A percentile compares a stretch with the other conserved stretches of the same genome.
Conservation (phyloP, 2,329 filamentous ascomycete species). For the Penicillium sp. region DNA sequence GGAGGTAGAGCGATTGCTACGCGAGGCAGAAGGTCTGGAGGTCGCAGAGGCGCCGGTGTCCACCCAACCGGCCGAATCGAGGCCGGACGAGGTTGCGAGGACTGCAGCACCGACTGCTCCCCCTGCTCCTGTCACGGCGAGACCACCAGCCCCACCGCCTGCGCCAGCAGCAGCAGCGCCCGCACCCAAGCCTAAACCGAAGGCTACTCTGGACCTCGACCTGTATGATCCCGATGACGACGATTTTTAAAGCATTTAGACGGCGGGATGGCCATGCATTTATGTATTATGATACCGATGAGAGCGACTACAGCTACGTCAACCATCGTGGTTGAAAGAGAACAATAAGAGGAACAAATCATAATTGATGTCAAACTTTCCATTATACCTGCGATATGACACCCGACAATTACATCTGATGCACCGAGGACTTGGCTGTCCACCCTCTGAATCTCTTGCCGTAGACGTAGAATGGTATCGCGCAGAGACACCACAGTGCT, state of each 20-base stretch:
- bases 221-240: conserved; percentile 52
- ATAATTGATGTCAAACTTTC: neutral
- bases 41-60: conserved; percentile 48
- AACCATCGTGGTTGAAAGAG: neutral
- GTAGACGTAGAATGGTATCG: conserved; percentile 60
- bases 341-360: neutral
- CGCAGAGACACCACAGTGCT: conserved; percentile 58
- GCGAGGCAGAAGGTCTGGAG: conserved; percentile 62
- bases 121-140: conserved; percentile 19
- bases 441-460: conserved; percentile 63
- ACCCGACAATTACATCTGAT: conserved; percentile 49
- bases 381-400: neutral
- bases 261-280: conserved; percentile 10
- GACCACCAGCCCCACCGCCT: conserved; percentile 19
- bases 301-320: conserved; percentile 13
- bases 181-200: conserved; percentile 42
- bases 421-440: conserved; percentile 60
- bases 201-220: conserved; percentile 49
- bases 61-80: conserved; percentile 40
- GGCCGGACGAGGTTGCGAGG: conserved; percentile 39
- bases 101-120: conserved; percentile 39
- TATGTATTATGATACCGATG: conserved; percentile 26
- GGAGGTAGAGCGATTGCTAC: conserved; percentile 48
- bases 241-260: conserved; percentile 37
- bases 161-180: conserved; percentile 18